Evolutionary conservation across 352 stramenopile species (phyloP).

Genomic region (Pythium inflatum): DNA sequence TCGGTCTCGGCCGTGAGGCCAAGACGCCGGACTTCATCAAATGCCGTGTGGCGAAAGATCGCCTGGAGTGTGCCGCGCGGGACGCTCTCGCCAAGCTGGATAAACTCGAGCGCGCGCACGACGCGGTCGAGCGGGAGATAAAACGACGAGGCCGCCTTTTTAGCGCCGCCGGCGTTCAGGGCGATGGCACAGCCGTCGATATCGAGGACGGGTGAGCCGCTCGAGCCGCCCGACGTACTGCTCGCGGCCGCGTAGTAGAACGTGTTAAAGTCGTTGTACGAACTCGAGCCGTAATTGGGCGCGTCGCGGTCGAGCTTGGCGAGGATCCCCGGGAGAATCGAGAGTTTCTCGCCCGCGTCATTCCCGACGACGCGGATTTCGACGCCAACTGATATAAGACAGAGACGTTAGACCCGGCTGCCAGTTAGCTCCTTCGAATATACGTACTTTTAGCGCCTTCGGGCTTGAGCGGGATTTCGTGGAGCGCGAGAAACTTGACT

Average conservation of each 20-base stretch:
- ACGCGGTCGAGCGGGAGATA: conserved; percentile 90
- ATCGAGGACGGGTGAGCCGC: conserved; percentile 88
- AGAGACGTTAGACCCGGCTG: too few relatives aligned
- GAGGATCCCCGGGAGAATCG: conserved; percentile 89
- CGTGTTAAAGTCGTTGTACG: conserved; percentile 94
- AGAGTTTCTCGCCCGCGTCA: conserved; percentile 92
- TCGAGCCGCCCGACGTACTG: conserved; percentile 88
- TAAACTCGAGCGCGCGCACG: conserved; percentile 71
- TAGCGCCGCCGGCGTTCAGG: conserved; percentile 90
- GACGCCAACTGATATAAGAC: conserved; percentile 62
- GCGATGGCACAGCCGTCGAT: conserved; percentile 89
- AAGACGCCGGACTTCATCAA: conserved; percentile 87
- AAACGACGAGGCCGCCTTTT: conserved; percentile 87
- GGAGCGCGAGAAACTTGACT: conserved; percentile 86
- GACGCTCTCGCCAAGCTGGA: conserved; percentile 60
- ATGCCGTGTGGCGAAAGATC: conserved; percentile 89
- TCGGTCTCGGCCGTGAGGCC: conserved; percentile 76
- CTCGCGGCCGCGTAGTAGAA: conserved; percentile 92
- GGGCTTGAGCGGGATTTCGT: conserved; percentile 88
- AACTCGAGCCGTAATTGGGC: conserved; percentile 82
- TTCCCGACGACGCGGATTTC: conserved; percentile 94
- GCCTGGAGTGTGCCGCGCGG: conserved; percentile 85
- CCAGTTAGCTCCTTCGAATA: too few relatives aligned
- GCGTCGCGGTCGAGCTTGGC: conserved; percentile 91
- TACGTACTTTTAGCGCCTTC: conserved; percentile 75